Conservation (phyloP, 177 flowering plant genomes). For the Vitis hybrid region DNA sequence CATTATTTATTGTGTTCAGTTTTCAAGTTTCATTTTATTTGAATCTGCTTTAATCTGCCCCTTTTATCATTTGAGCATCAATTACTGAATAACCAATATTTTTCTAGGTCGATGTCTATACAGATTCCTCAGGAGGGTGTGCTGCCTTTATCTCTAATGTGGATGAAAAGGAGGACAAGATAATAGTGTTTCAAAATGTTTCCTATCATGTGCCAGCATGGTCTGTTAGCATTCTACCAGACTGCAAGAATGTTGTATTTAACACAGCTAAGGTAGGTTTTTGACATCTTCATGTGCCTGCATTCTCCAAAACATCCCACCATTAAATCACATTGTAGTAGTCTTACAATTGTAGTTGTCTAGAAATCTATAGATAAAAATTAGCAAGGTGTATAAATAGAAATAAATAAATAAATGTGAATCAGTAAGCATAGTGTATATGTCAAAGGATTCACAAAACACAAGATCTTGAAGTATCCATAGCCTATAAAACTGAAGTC, state of each 20-base stretch:
- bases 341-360: not conserved
- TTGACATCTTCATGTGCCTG: not conserved
- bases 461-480: no score
- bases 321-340: not conserved
- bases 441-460: not conserved
- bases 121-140: constrained; percentile 71
- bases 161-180: constrained; percentile 73
- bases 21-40: no score
- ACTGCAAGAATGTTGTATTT: constrained; percentile 86
- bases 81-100: constrained; percentile 8
- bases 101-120: constrained; percentile 76
- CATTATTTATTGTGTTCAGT: no score
- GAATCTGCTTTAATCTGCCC: no score
- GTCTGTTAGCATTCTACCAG: constrained; percentile 98
- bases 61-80: not conserved
- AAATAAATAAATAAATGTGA: no score
- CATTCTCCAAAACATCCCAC: not conserved
- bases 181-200: constrained; percentile 57
- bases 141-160: constrained; percentile 82
- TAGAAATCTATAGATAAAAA: not conserved
- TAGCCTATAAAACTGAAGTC: no score
- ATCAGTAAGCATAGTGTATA: no score
- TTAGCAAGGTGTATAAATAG: no score
- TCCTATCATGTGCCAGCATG: constrained; percentile 89
- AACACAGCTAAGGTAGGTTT: constrained; percentile 88